phyloP scores from a whole-genome alignment of 331 rosid species.

The Quercus phellos region DNA sequence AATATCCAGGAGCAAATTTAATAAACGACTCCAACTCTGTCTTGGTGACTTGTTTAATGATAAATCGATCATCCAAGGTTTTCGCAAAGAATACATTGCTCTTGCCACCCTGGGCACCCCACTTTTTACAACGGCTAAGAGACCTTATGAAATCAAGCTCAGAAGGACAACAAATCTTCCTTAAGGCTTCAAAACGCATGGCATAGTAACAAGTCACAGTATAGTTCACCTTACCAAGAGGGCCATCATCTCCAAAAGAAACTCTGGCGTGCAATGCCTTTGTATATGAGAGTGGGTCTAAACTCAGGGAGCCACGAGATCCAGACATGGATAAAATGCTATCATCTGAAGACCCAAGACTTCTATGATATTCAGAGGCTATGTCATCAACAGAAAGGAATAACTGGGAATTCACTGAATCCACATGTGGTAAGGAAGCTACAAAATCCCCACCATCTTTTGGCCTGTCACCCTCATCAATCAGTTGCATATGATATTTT shows the following conservation, averaged over 20 bases:
- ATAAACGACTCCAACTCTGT: slow-evolving; percentile 92
- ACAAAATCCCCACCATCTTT: slow-evolving; percentile 44
- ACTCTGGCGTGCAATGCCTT: slow-evolving; percentile 77
- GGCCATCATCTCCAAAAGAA: slow-evolving; percentile 79
- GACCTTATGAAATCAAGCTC: slow-evolving; percentile 86
- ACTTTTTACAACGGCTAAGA: slow-evolving; percentile 89
- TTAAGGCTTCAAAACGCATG: slow-evolving; percentile 75
- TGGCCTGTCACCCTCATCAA: slow-evolving; percentile 53
- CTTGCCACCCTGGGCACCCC: slow-evolving; percentile 99
- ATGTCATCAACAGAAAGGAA: slow-evolving; percentile 52
- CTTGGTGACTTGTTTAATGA: slow-evolving; percentile 88
- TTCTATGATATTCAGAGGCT: slow-evolving; percentile 51
- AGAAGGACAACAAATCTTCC: slow-evolving; percentile 86
- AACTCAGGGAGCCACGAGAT: slow-evolving; percentile 50
- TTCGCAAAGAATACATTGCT: slow-evolving; percentile 95
- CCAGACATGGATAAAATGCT: slow-evolving; percentile 49
- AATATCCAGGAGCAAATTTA: slow-evolving; percentile 83
- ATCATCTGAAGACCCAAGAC: slow-evolving; percentile 59
- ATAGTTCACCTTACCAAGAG: slow-evolving; percentile 67
- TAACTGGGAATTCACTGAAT: slow-evolving; percentile 46
- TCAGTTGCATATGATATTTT: slow-evolving; percentile 50
- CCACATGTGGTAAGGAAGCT: slow-evolving; percentile 38
- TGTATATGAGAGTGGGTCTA: slow-evolving; percentile 55
- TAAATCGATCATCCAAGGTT: slow-evolving; percentile 87
- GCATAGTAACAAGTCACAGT: slow-evolving; percentile 80